Conservation (phyloP, 1,284 basidiomycete species). For the Irpex sp. region DNA sequence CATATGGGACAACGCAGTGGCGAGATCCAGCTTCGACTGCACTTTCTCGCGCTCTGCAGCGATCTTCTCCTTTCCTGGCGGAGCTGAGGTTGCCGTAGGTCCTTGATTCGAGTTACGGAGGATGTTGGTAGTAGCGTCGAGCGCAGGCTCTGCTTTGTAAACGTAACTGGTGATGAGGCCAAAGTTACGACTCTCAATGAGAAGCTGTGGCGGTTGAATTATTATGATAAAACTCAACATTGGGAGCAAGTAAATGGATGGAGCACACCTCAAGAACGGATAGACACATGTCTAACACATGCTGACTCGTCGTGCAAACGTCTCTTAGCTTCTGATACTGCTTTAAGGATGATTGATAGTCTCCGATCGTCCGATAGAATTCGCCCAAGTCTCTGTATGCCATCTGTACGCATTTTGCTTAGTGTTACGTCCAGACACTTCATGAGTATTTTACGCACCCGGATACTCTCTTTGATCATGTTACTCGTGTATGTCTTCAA, state of each 20-base stretch:
- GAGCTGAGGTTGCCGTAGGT: constrained; percentile 20
- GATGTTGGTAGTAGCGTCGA: constrained; percentile 53
- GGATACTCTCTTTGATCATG: constrained; percentile 92
- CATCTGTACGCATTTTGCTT: constrained; percentile 40
- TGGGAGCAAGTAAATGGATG: too few species aligned
- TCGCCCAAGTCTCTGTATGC: constrained; percentile 82
- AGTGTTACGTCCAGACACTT: not conserved
- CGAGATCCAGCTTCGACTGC: constrained; percentile 77
- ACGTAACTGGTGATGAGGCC: constrained; percentile 82
- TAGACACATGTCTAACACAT: constrained; percentile 84
- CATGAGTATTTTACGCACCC: constrained; percentile 45
- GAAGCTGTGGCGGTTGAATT: constrained; percentile 45
- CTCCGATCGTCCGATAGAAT: constrained; percentile 68
- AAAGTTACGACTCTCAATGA: constrained; percentile 82
- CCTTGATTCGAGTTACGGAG: constrained; percentile 11
- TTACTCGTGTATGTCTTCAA: constrained; percentile 88
- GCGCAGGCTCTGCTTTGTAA: constrained; percentile 86
- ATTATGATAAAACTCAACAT: too few species aligned
- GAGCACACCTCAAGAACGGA: constrained; percentile 67
- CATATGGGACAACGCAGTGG: constrained; percentile 69
- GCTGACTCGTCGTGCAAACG: constrained; percentile 80
- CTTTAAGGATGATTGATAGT: constrained; percentile 65
- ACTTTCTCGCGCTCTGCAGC: constrained; percentile 58
- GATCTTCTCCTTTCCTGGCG: constrained; percentile 35
- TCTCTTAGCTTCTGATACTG: constrained; percentile 84